A percentile compares a stretch with the other conserved stretches of the same genome.
These are phyloP conservation scores for Oryza brachyantha DNA, from an alignment of 176 grass and related monocot genomes.

Conservation along the genomic window DNA sequence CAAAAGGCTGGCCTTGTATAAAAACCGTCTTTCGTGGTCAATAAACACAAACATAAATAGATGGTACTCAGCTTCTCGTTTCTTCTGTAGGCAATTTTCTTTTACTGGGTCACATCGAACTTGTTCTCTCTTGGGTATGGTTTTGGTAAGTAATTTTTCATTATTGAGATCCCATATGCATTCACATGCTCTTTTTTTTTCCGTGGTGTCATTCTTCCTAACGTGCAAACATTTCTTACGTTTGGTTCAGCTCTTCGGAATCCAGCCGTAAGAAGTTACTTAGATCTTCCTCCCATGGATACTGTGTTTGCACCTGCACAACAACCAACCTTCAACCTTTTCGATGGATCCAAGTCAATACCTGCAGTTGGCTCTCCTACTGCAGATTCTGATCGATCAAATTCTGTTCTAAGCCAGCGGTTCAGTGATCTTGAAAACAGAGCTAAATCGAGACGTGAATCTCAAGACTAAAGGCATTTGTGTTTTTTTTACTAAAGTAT, in stretches of 20 bases:
- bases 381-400: slow-evolving; percentile 26
- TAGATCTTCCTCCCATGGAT: slow-evolving; percentile 56
- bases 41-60: neutral
- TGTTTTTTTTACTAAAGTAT: neutral
- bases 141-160: slow-evolving; percentile 45
- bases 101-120: slow-evolving; percentile 88
- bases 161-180: neutral
- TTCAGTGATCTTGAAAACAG: slow-evolving; percentile 69
- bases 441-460: slow-evolving; percentile 70
- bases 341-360: slow-evolving; percentile 41
- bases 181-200: neutral
- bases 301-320: slow-evolving; percentile 20
- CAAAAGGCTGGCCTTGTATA: neutral
- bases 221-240: neutral
- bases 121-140: slow-evolving; percentile 83
- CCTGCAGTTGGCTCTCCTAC: slow-evolving; percentile 31
- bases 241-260: slow-evolving; percentile 49
- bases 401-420: slow-evolving; percentile 54
- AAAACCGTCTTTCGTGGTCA: neutral
- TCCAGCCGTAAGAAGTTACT: slow-evolving; percentile 46
- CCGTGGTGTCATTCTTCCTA: neutral
- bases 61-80: neutral
- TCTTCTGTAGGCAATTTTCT: slow-evolving; percentile 79
- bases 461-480: slow-evolving; percentile 14
- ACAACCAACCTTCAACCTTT: slow-evolving; percentile 41